phyloP scores from a whole-genome alignment of 331 rosid genomes.

The Pyracantha coccinea region DNA sequence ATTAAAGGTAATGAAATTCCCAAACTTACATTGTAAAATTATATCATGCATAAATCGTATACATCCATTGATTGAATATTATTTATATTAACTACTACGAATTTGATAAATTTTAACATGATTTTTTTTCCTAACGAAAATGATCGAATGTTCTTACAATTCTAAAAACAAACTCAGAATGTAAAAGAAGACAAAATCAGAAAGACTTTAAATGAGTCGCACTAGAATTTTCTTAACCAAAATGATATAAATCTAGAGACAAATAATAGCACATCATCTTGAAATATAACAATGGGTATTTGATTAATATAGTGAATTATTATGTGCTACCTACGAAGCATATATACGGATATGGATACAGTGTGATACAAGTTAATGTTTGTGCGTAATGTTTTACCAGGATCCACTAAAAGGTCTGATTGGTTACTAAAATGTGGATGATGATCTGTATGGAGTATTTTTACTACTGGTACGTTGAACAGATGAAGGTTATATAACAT shows the following conservation, averaged over 20 bases:
- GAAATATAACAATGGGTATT: background rate
- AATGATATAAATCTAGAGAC: background rate
- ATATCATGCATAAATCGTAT: background rate
- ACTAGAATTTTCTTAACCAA: background rate
- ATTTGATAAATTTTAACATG: background rate
- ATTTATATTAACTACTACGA: background rate
- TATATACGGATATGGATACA: background rate
- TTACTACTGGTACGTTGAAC: background rate
- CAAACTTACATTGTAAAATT: background rate
- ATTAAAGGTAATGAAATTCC: too few species aligned
- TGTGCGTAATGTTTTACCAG: background rate
- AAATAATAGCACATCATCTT: background rate
- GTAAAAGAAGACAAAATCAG: background rate
- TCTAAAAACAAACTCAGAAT: background rate
- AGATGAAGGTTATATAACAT: background rate
- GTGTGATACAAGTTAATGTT: background rate
- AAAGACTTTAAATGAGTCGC: background rate
- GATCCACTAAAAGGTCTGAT: background rate
- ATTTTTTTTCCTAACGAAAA: background rate
- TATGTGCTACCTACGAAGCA: background rate
- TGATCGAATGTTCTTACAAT: background rate
- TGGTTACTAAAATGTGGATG: background rate
- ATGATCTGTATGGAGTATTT: background rate
- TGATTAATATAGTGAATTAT: background rate
- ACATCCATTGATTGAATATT: background rate